Base-by-base conservation (phyloP, 345 rosid species). In the Orychophragmus violaceus region DNA sequence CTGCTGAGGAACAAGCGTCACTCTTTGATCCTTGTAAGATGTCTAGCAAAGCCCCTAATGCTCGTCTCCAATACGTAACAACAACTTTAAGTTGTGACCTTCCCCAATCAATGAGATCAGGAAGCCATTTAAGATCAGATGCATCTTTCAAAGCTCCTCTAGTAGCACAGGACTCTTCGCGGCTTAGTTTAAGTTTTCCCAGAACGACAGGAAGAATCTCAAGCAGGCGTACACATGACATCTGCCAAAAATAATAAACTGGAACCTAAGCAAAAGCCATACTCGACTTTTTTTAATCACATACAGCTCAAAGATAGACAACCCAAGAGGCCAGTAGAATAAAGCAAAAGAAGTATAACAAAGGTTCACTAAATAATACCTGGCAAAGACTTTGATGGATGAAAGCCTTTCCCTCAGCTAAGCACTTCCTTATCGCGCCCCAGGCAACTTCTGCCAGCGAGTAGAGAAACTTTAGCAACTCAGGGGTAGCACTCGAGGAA, bases 41-140 rank as follows among this genome's bases (percentile, higher is more conserved):
- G 71, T 73, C 81, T 72, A 93, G 72, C 70, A 86, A 23, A 74
- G 85, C 83, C 42, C 62, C 77, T 57, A 88, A 70, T 46, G 96
- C 79, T 64, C 86, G 84, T 78, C 79, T 93, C 98, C 98, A 93
- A 60, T 93, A 90, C 13, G 85, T 85, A 72, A 83, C 59, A 37
- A 93, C 71, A 48, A 90, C 97, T 73, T 85, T 90, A 57, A 86
- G 96, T 64, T 87, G 82, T 28, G 98, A 93, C 74, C 82, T 86
- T 58, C 94, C 97, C 98, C 98, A 93, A 33, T 90, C 90, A 66
- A 85, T 75, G 78, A 93, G 82, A 80, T 88, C 91, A 81, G 82
- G 84, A 74, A 93, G 91, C 98, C 98, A 93, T 64, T 79, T 66
- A 25, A 83, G 79, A 77, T 82, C 86, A 35, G 78, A 62, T 32